Evolutionary conservation across 352 stramenopile genomes (phyloP), one percentile per base, ranked within the genome.

Genomic region (Blastocystis sp.): DNA sequence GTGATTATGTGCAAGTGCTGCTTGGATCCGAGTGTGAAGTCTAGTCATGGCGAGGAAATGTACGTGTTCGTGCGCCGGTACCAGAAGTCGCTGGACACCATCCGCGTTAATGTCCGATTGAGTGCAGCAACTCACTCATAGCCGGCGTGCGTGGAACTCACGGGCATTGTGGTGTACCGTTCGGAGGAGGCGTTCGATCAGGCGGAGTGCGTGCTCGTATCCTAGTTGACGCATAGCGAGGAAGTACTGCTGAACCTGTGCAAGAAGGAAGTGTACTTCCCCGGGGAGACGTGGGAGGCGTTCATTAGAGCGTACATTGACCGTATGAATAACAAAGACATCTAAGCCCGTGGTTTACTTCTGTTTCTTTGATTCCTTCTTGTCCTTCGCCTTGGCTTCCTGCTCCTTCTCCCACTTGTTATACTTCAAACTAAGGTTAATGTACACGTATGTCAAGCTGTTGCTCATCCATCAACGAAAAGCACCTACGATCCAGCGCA

Each of bases 321-420:
- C 7, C 64, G 64, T 52, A 69, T 67, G 53, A 45, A 67, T 53
- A 84, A 67, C 9, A 59, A 84, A 67, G 34, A 84, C n/a, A 21
- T 76, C 28, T 28, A 40, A 76, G 28, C 2, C 23, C 40, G 17
- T 21, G 53, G 17, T 52, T 84, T 67, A 84, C 56, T 84, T 66
- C 66, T 84, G 74, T 70, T 84, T 84, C 56, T 77, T 77, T 61
- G 66, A 77, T 40, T 77, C 66, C n/a, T 61, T 81, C 71, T 84
- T 84, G 40, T 56, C 5, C 14, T 69, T 69, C 17, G 56, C 69
- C 69, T 79, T 79, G 4, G 62, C 69, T 19, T 19, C 62, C 38
- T 84, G 53, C 43, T 84, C 74, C 38, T 38, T 66, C 60, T 84
- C 74, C 74, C 59, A 67, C 4, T 34, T 19, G 41, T 64, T 52